These are phyloP conservation scores for Pyrenula aspistea DNA, from an alignment of 495 filamentous ascomycete species.

Conservation along the genomic window DNA sequence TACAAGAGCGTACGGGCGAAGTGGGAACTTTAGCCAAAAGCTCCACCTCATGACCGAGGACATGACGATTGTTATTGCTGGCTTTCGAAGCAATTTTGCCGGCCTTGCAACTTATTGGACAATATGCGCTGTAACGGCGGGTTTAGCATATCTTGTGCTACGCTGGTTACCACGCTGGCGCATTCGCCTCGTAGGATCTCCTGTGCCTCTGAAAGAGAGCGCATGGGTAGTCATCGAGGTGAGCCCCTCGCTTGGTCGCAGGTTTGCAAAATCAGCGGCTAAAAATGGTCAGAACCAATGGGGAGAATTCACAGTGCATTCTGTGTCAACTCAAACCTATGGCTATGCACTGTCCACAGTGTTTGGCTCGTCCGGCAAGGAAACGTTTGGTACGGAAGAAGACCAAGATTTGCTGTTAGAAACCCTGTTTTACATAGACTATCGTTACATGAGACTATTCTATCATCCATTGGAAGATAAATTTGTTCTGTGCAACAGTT, in stretches of 20 bases:
- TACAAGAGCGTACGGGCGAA: slow-evolving; percentile 40
- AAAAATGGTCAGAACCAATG: slow-evolving; percentile 62
- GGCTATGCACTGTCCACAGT: slow-evolving; percentile 76
- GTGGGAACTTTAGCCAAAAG: slow-evolving; percentile 64
- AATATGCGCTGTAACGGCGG: slow-evolving; percentile 59
- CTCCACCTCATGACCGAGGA: slow-evolving; percentile 89
- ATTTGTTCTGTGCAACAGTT: slow-evolving; percentile 72
- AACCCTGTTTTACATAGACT: slow-evolving; percentile 65
- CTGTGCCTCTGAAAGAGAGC: slow-evolving; percentile 55
- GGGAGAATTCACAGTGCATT: slow-evolving; percentile 71
- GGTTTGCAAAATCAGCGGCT: slow-evolving; percentile 4
- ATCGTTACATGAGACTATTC: slow-evolving; percentile 87
- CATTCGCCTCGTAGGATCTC: slow-evolving; percentile 59
- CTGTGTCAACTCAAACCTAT: slow-evolving; percentile 54
- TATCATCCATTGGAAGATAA: slow-evolving; percentile 81
- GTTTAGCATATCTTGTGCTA: slow-evolving; percentile 70
- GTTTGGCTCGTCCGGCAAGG: slow-evolving; percentile 51
- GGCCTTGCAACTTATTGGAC: slow-evolving; percentile 57
- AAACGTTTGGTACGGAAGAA: slow-evolving; percentile 51
- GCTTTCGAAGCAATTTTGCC: slow-evolving; percentile 62
- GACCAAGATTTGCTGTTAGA: slow-evolving; percentile 71
- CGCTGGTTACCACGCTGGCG: slow-evolving; percentile 86
- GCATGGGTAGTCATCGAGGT: slow-evolving; percentile 87
- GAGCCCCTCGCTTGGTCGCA: slow-evolving; percentile 9
- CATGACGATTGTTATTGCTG: slow-evolving; percentile 81